These are phyloP conservation scores for Leonotis leonurus DNA, from an alignment of 257 asterid genomes.

Conservation along the genomic window DNA sequence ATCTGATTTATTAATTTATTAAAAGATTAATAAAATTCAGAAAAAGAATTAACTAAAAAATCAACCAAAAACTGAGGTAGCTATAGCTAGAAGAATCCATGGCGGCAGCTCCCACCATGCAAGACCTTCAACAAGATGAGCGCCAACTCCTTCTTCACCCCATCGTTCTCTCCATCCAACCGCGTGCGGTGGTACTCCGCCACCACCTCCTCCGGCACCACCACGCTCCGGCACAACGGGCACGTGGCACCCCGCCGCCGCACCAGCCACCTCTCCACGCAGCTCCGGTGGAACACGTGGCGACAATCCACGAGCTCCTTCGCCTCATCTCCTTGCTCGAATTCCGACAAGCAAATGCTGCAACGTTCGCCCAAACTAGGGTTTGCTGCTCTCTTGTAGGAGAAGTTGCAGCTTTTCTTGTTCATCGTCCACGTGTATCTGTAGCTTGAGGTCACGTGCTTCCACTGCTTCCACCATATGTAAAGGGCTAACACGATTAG, in stretches of 20 bases:
- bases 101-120: slow-evolving; percentile 20
- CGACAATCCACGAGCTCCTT: slow-evolving; percentile 34
- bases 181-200: slow-evolving; percentile 23
- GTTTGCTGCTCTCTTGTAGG: neutral
- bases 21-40: no score
- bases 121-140: slow-evolving; percentile 26
- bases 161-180: slow-evolving; percentile 12
- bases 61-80: no score
- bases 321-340: slow-evolving; percentile 32
- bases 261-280: slow-evolving; percentile 39
- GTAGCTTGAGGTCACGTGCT: neutral
- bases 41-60: no score
- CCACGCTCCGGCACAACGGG: slow-evolving; percentile 48
- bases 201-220: slow-evolving; percentile 34
- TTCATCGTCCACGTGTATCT: slow-evolving; percentile 30
- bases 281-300: slow-evolving; percentile 40
- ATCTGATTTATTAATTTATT: no score
- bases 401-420: slow-evolving; percentile 30
- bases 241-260: slow-evolving; percentile 27
- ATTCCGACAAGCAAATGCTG: slow-evolving; percentile 39
- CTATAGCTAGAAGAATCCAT: slow-evolving; percentile 5
- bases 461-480: slow-evolving; percentile 16
- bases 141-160: slow-evolving; percentile 33
- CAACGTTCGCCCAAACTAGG: slow-evolving; percentile 29
- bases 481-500: slow-evolving; percentile 19